phyloP scores from a whole-genome alignment of 441 rosid genomes.

The Gossypium schwendimanii region DNA sequence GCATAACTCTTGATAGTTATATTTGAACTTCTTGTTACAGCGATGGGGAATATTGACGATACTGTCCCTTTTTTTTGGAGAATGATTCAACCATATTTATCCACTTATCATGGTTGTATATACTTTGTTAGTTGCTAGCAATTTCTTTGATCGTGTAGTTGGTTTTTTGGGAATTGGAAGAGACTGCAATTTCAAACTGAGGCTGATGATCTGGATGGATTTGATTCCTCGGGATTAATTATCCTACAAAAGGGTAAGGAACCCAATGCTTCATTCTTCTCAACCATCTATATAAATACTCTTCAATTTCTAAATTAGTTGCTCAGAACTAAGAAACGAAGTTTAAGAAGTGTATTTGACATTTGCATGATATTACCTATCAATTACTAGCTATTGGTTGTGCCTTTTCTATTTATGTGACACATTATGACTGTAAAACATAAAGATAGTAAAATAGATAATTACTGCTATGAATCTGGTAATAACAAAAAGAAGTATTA shows the following conservation, averaged over 20 bases:
- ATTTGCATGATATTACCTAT: not conserved
- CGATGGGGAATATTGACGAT: constrained; percentile 83
- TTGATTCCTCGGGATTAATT: constrained; percentile 82
- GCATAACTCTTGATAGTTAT: constrained; percentile 8
- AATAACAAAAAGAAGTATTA: not conserved
- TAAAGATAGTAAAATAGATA: not conserved
- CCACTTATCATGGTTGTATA: constrained; percentile 89
- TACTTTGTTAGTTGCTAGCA: constrained; percentile 85
- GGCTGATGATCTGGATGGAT: constrained; percentile 75
- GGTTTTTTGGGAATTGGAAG: constrained; percentile 94
- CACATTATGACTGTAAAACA: not conserved
- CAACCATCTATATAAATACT: not conserved
- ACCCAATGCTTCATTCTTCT: constrained; percentile 2
- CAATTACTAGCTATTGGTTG: not conserved
- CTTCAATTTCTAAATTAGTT: not conserved
- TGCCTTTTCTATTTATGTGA: not conserved
- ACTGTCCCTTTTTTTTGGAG: constrained; percentile 80
- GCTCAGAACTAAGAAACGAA: no score
- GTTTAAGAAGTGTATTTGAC: not conserved
- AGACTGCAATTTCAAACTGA: constrained; percentile 71
- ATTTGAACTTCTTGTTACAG: constrained; percentile 36
- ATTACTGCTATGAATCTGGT: not conserved
- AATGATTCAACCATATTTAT: constrained; percentile 76
- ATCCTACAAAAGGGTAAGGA: constrained; percentile 73
- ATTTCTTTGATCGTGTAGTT: constrained; percentile 77